Percentiles rank a stretch among this genome's conserved stretches.
Evolutionary conservation across 495 filamentous ascomycete genomes (phyloP).

Genomic region (Penicillium ucsense): DNA sequence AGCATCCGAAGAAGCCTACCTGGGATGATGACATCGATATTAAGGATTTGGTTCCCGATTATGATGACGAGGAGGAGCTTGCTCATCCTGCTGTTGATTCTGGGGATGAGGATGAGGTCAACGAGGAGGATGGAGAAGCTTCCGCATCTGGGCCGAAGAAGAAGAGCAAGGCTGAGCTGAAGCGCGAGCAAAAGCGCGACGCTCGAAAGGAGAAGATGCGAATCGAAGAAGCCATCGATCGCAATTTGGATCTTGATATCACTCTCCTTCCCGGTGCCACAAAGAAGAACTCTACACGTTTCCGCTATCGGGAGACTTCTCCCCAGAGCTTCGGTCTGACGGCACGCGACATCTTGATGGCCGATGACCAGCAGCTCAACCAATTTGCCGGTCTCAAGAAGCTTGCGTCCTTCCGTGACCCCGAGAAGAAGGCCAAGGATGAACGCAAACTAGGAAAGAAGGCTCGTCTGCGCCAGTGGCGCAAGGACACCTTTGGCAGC

Average conservation of each 20-base stretch:
- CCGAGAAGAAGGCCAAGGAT: constrained; percentile 78
- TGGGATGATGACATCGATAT: constrained; percentile 98
- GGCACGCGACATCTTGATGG: constrained; percentile 83
- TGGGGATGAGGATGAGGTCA: constrained; percentile 41
- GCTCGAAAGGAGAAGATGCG: constrained; percentile 69
- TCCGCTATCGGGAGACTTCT: constrained; percentile 91
- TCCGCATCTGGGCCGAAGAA: constrained; percentile 35
- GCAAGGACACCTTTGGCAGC: constrained; percentile 81
- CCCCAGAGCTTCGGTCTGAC: constrained; percentile 83
- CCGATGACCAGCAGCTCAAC: constrained; percentile 79
- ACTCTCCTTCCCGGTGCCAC: constrained; percentile 45
- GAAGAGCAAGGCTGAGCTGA: constrained; percentile 57
- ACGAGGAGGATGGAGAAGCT: constrained; percentile 39
- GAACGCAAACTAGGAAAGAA: constrained; percentile 86
- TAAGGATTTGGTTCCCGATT: constrained; percentile 80
- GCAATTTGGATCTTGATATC: constrained; percentile 63
- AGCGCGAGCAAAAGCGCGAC: constrained; percentile 59
- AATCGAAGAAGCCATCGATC: constrained; percentile 80
- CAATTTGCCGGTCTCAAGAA: constrained; percentile 90
- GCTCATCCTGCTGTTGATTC: constrained; percentile 43
- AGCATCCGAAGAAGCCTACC: constrained; percentile 75
- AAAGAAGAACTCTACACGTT: constrained; percentile 46
- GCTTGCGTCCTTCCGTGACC: constrained; percentile 77
- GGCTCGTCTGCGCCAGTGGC: constrained; percentile 78
- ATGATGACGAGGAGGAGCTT: constrained; percentile 48